Evolutionary conservation across 345 rosid genomes (phyloP).

Genomic region (Brassica carinata): DNA sequence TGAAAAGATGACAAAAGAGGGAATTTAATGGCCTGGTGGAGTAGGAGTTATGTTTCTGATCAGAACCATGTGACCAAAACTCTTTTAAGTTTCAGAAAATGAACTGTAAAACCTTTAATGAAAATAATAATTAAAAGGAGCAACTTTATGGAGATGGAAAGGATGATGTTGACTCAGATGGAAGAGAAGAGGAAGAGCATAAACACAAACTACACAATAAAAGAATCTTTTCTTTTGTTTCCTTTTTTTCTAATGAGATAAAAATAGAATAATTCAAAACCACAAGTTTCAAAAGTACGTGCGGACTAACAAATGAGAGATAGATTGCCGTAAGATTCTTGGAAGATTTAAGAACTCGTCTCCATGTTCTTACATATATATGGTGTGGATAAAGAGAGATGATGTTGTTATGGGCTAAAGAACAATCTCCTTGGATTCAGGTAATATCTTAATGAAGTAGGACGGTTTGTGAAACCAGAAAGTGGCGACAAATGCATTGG

Average conservation of each 20-base stretch:
- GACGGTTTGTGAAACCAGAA: background rate
- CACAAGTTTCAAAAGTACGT: background rate
- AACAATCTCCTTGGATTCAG: background rate
- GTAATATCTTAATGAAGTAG: background rate
- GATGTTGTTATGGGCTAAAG: background rate
- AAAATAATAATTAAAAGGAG: background rate
- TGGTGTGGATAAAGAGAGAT: background rate
- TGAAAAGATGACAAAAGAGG: background rate
- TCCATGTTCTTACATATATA: background rate
- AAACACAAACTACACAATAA: background rate
- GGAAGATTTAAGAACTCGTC: background rate
- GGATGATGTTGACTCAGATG: background rate
- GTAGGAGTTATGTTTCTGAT: conserved; percentile 1
- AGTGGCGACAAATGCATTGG: background rate
- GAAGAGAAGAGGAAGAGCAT: conserved; percentile 2
- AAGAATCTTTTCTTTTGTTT: background rate
- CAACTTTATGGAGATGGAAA: background rate
- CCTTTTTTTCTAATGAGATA: background rate
- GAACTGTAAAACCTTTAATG: background rate
- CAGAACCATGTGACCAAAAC: background rate
- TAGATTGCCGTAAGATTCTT: background rate
- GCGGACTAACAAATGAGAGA: background rate
- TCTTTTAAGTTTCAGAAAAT: background rate
- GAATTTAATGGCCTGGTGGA: background rate
- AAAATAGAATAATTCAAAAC: background rate